Evolutionary conservation across 306 rosid species (phyloP), one percentile per base, ranked within the genome.

Genomic region (Acacia melanoxylon): DNA sequence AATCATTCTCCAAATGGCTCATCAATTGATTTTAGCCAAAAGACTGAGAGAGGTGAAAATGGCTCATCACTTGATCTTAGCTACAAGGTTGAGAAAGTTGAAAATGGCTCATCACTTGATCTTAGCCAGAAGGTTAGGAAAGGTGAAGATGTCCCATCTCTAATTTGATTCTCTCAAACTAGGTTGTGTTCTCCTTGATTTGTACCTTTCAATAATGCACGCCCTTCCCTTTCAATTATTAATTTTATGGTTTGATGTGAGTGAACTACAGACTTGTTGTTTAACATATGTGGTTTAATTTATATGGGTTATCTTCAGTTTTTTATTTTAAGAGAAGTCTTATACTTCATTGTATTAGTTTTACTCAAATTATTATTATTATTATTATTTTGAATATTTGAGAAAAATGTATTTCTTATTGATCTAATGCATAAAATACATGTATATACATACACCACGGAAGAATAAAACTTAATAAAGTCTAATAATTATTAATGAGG

Each of bases 1-100:
- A 83, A 81, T 58, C 73, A 91, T 25, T 81, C 82, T 58, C 72
- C 74, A 58, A 46, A 4, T 12, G 68, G 54, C 46, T 44, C 3
- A 44, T 10, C 46, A 9, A 4, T 44, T 37, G 8, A 37, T 37
- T 4, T 35, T 35, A 35, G 6, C 37, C 37, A 35, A 4, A 35
- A 35, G 37, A 6, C 37, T 4, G 37, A 35, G 37, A 35, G 4
- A 35, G n/a, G n/a, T n/a, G n/a, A n/a, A n/a, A n/a, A n/a, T n/a
- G n/a, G n/a, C n/a, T n/a, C 10, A 42, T 42, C 46, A 8, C 13
- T 42, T 35, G 5, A 35, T 35, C 5, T 35, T 35, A 35, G 7
- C 40, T 7, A 35, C 0, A 35, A 35, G 40, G 40, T 7, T 0
- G 40, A 35, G 40, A 35, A 4, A 35, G 40, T 5, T 35, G 40